Evolutionary conservation across 176 grass and related monocot species (phyloP).

Genomic region (Rhipidocladum racemiflorum): DNA sequence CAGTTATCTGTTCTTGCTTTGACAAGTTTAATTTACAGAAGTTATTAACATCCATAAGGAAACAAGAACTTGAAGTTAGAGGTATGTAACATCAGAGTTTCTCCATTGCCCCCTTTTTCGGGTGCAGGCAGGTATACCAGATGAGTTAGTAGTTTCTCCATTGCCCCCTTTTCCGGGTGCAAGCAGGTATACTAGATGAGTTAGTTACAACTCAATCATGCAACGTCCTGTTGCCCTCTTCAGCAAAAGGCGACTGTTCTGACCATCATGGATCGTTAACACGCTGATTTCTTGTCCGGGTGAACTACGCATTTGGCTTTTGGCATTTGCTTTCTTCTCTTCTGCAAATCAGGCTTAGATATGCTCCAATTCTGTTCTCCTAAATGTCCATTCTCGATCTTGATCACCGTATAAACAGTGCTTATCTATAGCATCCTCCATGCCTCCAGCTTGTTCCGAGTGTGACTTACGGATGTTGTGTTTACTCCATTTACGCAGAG

Average conservation of each 20-base stretch:
- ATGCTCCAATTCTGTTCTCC: background rate
- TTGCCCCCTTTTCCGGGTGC: too few relatives aligned
- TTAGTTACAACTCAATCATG: constrained; percentile 23
- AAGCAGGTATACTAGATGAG: background rate
- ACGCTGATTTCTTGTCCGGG: background rate
- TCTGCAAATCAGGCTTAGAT: background rate
- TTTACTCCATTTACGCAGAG: constrained; percentile 18
- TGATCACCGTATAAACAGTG: background rate
- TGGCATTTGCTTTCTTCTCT: background rate
- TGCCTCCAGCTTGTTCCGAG: background rate
- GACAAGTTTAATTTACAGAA: background rate
- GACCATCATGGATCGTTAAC: background rate
- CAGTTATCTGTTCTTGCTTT: background rate
- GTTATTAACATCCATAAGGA: background rate
- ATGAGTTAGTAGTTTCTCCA: background rate
- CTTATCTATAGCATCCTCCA: background rate
- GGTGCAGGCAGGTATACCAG: background rate
- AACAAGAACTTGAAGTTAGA: background rate
- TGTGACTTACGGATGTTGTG: too few relatives aligned
- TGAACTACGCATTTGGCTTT: background rate
- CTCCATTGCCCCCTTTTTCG: background rate
- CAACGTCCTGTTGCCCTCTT: background rate
- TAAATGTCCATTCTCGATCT: background rate
- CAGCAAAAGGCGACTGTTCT: background rate
- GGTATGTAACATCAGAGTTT: background rate